Evolutionary conservation across 2,329 filamentous ascomycete species (phyloP).

Genomic region (Verticillium dahliae): DNA sequence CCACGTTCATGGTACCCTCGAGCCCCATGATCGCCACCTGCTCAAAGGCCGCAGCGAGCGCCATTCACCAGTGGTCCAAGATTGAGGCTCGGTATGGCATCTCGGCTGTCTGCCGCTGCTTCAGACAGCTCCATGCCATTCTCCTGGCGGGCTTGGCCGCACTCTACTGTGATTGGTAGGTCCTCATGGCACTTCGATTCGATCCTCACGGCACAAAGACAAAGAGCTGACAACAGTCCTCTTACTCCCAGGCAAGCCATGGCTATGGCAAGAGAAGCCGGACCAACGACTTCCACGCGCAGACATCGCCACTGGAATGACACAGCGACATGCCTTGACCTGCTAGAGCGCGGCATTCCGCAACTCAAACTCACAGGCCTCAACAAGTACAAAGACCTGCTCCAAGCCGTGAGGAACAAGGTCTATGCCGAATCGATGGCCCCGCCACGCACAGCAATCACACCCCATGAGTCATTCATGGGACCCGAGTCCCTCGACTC

Average conservation of each 20-base stretch:
- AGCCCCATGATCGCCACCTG: conserved; percentile 13
- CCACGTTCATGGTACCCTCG: conserved; percentile 18
- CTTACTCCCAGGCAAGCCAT: not conserved
- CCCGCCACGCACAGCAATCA: not conserved
- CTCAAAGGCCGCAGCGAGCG: conserved; percentile 14
- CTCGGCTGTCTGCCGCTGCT: conserved; percentile 12
- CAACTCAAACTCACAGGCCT: conserved; percentile 2
- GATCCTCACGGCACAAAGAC: too few species aligned
- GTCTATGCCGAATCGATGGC: conserved; percentile 7
- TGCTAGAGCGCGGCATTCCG: conserved; percentile 6
- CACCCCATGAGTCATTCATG: not conserved
- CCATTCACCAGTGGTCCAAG: conserved; percentile 13
- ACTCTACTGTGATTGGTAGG: conserved; percentile 18
- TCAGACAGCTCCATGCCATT: conserved; percentile 13
- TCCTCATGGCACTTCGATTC: not conserved
- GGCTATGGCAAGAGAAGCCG: not conserved
- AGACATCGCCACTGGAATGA: conserved; percentile 7
- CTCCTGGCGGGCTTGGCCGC: conserved; percentile 15
- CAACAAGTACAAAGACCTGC: conserved; percentile 5
- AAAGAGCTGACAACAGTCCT: not conserved
- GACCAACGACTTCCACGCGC: not conserved
- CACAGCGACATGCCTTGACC: conserved; percentile 7
- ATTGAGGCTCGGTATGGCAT: conserved; percentile 11
- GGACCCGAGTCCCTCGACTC: not conserved
- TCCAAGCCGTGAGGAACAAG: conserved; percentile 9